Percentiles rank a stretch among this genome's conserved stretches.
phyloP scores from a whole-genome alignment of 225 moss, liverwort and hornwort species.

The Ulota crispa region DNA sequence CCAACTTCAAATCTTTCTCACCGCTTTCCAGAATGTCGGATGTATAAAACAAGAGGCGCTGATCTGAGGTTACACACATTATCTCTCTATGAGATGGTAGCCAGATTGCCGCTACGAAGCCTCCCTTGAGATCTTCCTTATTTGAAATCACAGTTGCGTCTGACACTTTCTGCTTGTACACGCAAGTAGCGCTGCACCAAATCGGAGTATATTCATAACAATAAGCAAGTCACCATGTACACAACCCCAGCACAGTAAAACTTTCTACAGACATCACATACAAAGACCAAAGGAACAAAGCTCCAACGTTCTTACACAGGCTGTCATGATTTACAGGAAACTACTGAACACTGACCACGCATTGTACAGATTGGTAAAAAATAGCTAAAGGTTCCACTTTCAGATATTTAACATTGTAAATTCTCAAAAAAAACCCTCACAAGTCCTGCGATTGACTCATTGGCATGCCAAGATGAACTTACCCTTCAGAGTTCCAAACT shows the following conservation, averaged over 20 bases:
- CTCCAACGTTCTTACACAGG: background rate
- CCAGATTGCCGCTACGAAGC: conserved; percentile 60
- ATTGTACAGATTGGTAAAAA: background rate
- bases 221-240: conserved; percentile 6
- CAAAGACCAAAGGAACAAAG: background rate
- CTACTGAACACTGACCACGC: background rate
- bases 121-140: conserved; percentile 73
- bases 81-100: conserved; percentile 63
- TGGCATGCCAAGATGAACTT: conserved; percentile 15
- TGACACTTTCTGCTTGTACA: conserved; percentile 72
- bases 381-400: background rate
- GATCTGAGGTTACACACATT: conserved; percentile 91
- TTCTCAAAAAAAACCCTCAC: conserved; percentile 5
- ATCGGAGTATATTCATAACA: background rate
- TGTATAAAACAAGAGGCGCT: conserved; percentile 80
- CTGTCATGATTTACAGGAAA: background rate
- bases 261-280: background rate
- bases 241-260: background rate
- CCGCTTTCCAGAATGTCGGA: conserved; percentile 53
- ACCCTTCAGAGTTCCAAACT: conserved; percentile 83
- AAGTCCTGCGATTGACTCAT: background rate
- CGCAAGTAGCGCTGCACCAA: conserved; percentile 68
- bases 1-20: conserved; percentile 57
- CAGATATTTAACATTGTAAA: background rate
- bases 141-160: conserved; percentile 50